These are phyloP conservation scores for Tetrahymena elliotti DNA, from an alignment of 73 alveolate genomes.

Conservation along the genomic window DNA sequence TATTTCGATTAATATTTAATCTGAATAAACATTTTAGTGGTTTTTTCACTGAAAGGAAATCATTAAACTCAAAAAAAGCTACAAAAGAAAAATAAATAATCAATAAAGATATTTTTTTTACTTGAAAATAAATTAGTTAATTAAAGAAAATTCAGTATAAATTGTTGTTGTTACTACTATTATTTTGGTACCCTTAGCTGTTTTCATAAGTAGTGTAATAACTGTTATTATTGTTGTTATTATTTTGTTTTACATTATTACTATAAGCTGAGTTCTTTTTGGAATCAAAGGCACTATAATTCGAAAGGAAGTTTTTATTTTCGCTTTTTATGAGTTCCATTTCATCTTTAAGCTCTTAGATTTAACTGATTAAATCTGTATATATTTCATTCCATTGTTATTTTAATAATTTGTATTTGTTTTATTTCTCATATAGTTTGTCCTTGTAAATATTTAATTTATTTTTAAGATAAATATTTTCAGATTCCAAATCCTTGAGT, in stretches of 20 bases:
- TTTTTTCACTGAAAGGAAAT: no score
- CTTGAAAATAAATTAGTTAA: not conserved
- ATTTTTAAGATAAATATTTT: not conserved
- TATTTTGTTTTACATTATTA: not conserved
- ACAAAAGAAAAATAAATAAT: no score
- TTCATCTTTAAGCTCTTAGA: not conserved
- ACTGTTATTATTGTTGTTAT: not conserved
- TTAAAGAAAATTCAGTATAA: no score
- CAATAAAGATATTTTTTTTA: no score
- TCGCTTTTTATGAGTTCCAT: not conserved
- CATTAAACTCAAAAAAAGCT: no score
- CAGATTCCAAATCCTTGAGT: not conserved
- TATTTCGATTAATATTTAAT: no score
- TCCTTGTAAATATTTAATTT: not conserved
- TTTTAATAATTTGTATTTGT: not conserved
- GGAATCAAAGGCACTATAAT: not conserved
- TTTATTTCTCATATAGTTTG: not conserved
- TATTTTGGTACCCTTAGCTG: not conserved
- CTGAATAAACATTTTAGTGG: no score
- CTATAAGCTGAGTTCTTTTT: not conserved
- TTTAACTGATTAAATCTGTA: not conserved
- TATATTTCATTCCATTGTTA: not conserved
- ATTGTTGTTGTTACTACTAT: no score
- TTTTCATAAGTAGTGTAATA: not conserved
- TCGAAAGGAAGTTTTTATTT: not conserved